Base-by-base conservation (phyloP, 805 yeast genomes). In the Metschnikowia orientalis region DNA sequence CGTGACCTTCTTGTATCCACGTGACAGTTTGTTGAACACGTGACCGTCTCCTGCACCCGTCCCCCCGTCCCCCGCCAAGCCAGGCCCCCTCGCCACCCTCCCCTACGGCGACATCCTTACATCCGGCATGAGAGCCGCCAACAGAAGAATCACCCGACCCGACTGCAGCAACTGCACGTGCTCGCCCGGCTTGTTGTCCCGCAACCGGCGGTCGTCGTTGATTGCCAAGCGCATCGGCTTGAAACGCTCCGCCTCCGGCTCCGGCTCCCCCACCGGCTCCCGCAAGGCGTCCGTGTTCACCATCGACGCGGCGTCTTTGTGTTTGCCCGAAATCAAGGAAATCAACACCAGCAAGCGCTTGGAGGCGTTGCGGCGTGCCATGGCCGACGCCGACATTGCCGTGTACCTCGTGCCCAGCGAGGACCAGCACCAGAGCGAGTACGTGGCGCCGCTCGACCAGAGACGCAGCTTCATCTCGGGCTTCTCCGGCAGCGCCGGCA, bases 361-460 rank as follows among this genome's bases (percentile, higher is more conserved):
- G 30, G 48, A 47, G 30, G 48, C 51, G 12, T 61, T 89, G 38
- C 71, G 97, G 50, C 47, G 59, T 24, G 65, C 71, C 40, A 85
- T 92, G 89, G 71, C 69, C 26, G 59, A 67, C 27, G 56, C 75
- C 36, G 76, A 73, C 21, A 54, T 90, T 23, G 85, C 81, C 8
- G 79, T 86, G 20, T 90, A 92, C 56, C 67, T 77, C 17, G 75
- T 85, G 7, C 87, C 90, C 13, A 79, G 94, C 24, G 96, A 87
- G 54, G 98, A 90, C 54, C 95, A 85, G 48, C 98, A 90, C 57
- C 90, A 83, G 56, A 78, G 89, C 17, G 98, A 90, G 61, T 89
- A 89, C 49, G 90, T 90, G 6, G 73, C 92, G 0, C 62, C 71
- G 1, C 75, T 81, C 9, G 97, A 90, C 56, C 85, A 81, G 53